Conservation (phyloP, 257 asterid genomes). For the Solanum tarijense region DNA sequence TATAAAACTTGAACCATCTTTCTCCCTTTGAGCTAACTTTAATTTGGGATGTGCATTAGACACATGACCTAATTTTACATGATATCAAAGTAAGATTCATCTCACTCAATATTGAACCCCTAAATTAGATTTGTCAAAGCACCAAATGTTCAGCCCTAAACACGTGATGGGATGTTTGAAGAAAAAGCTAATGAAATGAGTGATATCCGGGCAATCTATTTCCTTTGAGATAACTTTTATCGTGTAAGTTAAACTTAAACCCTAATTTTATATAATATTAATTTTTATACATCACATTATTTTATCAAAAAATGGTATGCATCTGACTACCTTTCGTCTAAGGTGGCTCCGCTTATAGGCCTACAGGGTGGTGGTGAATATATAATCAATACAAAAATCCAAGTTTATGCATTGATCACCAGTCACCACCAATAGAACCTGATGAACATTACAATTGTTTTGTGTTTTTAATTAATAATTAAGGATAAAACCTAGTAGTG, state of each 20-base stretch:
- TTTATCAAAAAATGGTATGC: neutral
- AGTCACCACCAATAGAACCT: neutral
- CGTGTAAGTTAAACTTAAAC: no score
- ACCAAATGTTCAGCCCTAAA: neutral
- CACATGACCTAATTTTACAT: no score
- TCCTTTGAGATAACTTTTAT: no score
- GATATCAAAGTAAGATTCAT: neutral
- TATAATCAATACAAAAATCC: neutral
- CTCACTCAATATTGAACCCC: neutral
- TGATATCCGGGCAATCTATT: neutral
- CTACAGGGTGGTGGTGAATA: no score
- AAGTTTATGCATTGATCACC: neutral
- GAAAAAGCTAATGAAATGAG: neutral
- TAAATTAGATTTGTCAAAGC: no score
- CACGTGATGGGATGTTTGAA: neutral
- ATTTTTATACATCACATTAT: no score
- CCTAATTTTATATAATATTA: no score
- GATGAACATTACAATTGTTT: neutral
- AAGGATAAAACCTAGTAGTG: neutral
- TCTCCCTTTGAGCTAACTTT: neutral
- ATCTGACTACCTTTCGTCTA: neutral
- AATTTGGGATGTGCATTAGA: no score
- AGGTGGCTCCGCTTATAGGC: neutral
- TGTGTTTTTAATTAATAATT: neutral
- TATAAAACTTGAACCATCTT: no score